These are phyloP conservation scores for Fusarium aywerte DNA, from an alignment of 2,329 filamentous ascomycete species.

Conservation along the genomic window DNA sequence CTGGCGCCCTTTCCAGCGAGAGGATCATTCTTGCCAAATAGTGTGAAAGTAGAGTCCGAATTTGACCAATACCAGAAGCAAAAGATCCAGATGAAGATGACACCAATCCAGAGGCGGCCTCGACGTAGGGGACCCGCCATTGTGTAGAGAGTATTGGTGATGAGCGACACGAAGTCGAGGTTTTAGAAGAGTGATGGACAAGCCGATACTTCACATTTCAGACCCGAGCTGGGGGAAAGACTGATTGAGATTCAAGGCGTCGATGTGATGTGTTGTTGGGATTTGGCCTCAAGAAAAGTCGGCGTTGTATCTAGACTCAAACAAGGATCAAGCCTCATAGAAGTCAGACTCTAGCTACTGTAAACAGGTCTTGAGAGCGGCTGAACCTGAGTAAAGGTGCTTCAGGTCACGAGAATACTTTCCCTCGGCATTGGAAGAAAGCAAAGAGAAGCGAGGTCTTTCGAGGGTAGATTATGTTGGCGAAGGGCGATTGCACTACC, in stretches of 20 bases:
- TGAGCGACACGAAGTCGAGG: constrained; percentile 16
- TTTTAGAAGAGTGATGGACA: constrained; percentile 13
- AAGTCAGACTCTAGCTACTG: constrained; percentile 21
- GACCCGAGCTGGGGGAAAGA: constrained; percentile 23
- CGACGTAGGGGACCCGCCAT: constrained; percentile 39
- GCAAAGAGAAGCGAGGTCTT: background rate
- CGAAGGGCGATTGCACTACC: constrained; percentile 17
- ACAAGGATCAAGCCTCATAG: constrained; percentile 19
- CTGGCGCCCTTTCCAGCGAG: constrained; percentile 39
- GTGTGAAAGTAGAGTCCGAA: constrained; percentile 25
- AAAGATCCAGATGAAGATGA: constrained; percentile 39
- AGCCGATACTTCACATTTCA: constrained; percentile 35
- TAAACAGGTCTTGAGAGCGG: constrained; percentile 13
- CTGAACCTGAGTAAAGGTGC: constrained; percentile 14
- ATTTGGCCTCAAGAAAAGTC: constrained; percentile 13
- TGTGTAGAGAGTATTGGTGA: constrained; percentile 20
- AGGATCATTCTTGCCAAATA: constrained; percentile 38
- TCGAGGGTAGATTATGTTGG: background rate
- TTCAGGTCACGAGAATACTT: background rate
- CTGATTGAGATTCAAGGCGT: constrained; percentile 6
- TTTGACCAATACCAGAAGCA: constrained; percentile 44
- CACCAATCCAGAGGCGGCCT: constrained; percentile 43
- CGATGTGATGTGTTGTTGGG: constrained; percentile 26
- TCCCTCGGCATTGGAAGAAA: background rate
- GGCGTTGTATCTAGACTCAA: constrained; percentile 31